A percentile compares a stretch with the other conserved stretches of the same genome.
Evolutionary conservation across 805 yeast species (phyloP).

Genomic region (Saturnispora serradocipensis): DNA sequence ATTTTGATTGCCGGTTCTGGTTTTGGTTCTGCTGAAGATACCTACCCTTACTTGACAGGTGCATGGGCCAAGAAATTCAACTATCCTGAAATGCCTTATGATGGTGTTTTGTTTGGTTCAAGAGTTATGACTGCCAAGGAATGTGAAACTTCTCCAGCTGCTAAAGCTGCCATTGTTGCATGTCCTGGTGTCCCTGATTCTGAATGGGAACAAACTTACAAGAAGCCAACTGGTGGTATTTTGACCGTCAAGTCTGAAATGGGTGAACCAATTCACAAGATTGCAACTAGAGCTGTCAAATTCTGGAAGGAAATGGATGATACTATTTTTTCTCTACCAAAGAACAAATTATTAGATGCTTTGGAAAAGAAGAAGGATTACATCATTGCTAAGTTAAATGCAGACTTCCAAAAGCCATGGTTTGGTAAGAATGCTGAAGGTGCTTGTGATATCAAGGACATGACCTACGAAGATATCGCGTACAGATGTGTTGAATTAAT

Average conservation of each 20-base stretch:
- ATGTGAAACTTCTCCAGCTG: slow-evolving; percentile 87
- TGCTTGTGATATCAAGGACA: slow-evolving; percentile 84
- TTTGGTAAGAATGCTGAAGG: slow-evolving; percentile 72
- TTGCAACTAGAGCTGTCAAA: slow-evolving; percentile 95
- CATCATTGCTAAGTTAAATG: slow-evolving; percentile 77
- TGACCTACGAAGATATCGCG: slow-evolving; percentile 92
- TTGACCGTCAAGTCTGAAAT: slow-evolving; percentile 94
- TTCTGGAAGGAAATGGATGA: slow-evolving; percentile 97
- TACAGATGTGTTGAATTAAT: slow-evolving; percentile 78
- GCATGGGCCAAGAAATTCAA: slow-evolving; percentile 81
- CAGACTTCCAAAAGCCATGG: slow-evolving; percentile 98
- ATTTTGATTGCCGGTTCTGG: slow-evolving; percentile 96
- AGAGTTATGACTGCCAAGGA: slow-evolving; percentile 97
- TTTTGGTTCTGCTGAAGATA: slow-evolving; percentile 92
- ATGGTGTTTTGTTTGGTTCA: slow-evolving; percentile 93
- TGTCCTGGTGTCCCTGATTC: slow-evolving; percentile 85
- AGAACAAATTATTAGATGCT: slow-evolving; percentile 75
- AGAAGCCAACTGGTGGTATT: slow-evolving; percentile 94
- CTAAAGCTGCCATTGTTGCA: slow-evolving; percentile 82
- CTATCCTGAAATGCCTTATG: slow-evolving; percentile 98
- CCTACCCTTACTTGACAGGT: slow-evolving; percentile 97
- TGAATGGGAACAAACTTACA: slow-evolving; percentile 91
- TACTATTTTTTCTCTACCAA: slow-evolving; percentile 84
- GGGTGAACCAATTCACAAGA: slow-evolving; percentile 99
- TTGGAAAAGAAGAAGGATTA: slow-evolving; percentile 75